A percentile compares a stretch with the other conserved stretches of the same genome.
These are phyloP conservation scores for Condylostoma magnum DNA, from an alignment of 169 alveolate genomes.

Conservation along the genomic window DNA sequence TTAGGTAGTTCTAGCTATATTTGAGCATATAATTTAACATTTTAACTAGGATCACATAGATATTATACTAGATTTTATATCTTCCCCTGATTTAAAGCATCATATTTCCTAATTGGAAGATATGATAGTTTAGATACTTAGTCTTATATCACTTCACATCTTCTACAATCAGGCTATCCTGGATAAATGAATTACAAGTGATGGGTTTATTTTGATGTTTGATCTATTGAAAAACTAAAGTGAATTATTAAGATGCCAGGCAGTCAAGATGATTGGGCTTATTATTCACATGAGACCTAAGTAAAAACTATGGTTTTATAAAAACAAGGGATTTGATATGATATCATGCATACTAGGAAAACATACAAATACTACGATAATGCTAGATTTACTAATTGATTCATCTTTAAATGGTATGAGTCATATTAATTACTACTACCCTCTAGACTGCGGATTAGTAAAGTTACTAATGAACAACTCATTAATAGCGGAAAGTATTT, in stretches of 20 bases:
- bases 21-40: constrained; percentile 1
- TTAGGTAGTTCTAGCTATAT: neutral
- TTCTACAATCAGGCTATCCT: neutral
- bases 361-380: neutral
- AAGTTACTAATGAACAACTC: constrained; percentile 12
- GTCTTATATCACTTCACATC: neutral
- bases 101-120: constrained; percentile 1
- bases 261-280: constrained; percentile 16
- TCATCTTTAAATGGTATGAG: neutral
- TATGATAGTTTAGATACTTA: neutral
- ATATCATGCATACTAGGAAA: neutral
- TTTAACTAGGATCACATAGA: constrained; percentile 16
- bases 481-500: constrained; percentile 5
- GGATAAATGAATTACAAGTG: constrained; percentile 6
- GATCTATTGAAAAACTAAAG: neutral
- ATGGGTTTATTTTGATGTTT: constrained; percentile 11
- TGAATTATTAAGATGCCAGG: constrained; percentile 10
- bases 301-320: constrained; percentile 12
- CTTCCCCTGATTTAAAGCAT: constrained; percentile 8
- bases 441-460: constrained; percentile 12
- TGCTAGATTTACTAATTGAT: neutral
- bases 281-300: neutral
- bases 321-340: constrained; percentile 25
- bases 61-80: constrained; percentile 7
- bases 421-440: constrained; percentile 1